Base-by-base conservation (phyloP, 2,329 filamentous ascomycete species). In the Trichoderma gracile region DNA sequence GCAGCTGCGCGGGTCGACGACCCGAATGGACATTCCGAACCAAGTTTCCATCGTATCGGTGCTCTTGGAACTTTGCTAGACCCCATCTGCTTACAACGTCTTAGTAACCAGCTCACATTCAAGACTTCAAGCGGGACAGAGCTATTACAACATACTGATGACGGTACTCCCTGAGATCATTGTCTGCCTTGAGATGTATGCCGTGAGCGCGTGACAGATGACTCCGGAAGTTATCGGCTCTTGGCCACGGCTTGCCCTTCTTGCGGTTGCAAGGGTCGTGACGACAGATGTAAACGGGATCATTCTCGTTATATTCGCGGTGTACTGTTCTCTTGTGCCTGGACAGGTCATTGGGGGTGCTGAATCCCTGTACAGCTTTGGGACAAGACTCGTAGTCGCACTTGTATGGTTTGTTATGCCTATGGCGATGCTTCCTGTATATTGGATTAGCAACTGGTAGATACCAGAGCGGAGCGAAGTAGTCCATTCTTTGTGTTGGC, bases 201-300 rank as follows among this genome's bases (percentile, higher is more conserved):
- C 68, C 67, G 73, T 97, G 93, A 70, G 91, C 86, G 12, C 89
- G 84, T 56, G 78, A 80, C 52, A 96, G 81, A 73, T 97, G 93
- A 42, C 89, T 86, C 66, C 88, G 88, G 74, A 97, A 97, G 72
- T 97, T 97, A 75, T 97, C 93, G 57, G 88, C 80, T 23, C 93
- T 85, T 0, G 90, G 89, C 91, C 91, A 97, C 42, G 82, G 78
- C 73, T 96, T 96, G 1, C 79, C 65, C 15, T 58, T 60, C 46
- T 70, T 74, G 7, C 66, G 65, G 6, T 65, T 66, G 52, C 74
- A 75, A 17, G 64, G 52, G 0, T 65, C 71, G 49, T 72, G 65
- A 9, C 42, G 66, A 53, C 73, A 77, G 14, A 73, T 47, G 9
- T 72, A 76, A 2, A 65, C 55, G 43, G 69, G 69, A 1, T 68